Evolutionary conservation across 1,284 basidiomycete species (phyloP).

Genomic region (Melampsora americana): DNA sequence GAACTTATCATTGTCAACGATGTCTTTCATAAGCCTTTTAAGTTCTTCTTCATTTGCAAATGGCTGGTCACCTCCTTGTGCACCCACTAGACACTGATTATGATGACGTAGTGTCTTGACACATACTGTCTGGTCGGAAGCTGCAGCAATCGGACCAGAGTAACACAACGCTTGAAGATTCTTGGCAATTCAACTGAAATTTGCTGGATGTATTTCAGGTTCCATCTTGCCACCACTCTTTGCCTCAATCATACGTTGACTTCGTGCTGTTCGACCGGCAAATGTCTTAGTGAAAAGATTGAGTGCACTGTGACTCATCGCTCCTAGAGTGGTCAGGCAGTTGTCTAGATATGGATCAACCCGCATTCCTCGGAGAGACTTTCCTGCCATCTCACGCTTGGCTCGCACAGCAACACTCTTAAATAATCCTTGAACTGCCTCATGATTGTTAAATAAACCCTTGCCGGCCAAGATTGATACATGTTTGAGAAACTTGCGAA

Average conservation of each 20-base stretch:
- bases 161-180: conserved; percentile 2
- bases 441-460: conserved; percentile 1
- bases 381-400: conserved; percentile 4
- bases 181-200: conserved; percentile 2
- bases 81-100: conserved; percentile 11
- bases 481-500: background rate
- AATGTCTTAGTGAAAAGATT: conserved; percentile 11
- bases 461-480: conserved; percentile 2
- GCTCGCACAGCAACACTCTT: conserved; percentile 10
- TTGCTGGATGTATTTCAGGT: conserved; percentile 3
- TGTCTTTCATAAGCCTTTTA: conserved; percentile 3
- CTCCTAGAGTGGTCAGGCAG: conserved; percentile 18
- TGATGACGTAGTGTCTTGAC: conserved; percentile 17
- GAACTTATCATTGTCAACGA: background rate
- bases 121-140: conserved; percentile 18
- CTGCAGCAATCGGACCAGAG: conserved; percentile 4
- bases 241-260: background rate
- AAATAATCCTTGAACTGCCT: conserved; percentile 11
- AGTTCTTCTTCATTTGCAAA: conserved; percentile 2
- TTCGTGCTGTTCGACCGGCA: background rate
- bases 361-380: conserved; percentile 6
- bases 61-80: conserved; percentile 19
- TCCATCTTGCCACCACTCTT: conserved; percentile 16
- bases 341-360: conserved; percentile 7
- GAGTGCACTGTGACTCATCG: conserved; percentile 11